These are phyloP conservation scores for Mallotus repandus DNA, from an alignment of 441 rosid species.

Conservation along the genomic window DNA sequence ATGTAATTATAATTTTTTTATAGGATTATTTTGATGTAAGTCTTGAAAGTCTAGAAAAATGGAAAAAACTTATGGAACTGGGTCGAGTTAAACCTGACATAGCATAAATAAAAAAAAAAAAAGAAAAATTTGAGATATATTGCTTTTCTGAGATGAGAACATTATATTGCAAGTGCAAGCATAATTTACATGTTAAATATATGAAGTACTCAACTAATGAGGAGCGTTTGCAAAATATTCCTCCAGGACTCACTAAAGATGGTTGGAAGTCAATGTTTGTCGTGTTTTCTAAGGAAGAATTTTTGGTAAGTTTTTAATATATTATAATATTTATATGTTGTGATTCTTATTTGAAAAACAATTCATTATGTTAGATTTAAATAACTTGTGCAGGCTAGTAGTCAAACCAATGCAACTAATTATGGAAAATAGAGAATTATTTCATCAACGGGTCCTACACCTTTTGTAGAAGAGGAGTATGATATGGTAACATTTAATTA, in stretches of 20 bases:
- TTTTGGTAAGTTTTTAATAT: background rate
- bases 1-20: background rate
- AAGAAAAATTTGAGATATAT: too few species aligned
- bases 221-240: too few species aligned
- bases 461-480: too few species aligned
- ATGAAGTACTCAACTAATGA: too few species aligned
- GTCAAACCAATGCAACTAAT: background rate
- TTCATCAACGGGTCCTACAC: background rate
- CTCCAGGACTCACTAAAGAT: background rate
- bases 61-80: too few species aligned
- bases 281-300: background rate
- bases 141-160: too few species aligned
- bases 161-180: too few species aligned
- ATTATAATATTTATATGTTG: background rate
- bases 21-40: conserved; percentile 7
- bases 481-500: too few species aligned
- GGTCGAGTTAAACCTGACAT: too few species aligned
- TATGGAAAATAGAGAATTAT: background rate
- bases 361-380: background rate
- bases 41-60: background rate
- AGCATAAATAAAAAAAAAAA: too few species aligned
- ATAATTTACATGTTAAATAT: too few species aligned
- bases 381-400: background rate
- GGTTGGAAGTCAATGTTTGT: background rate
- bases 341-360: background rate